Conservation (phyloP, 345 rosid species). For the Brassica cretica region DNA sequence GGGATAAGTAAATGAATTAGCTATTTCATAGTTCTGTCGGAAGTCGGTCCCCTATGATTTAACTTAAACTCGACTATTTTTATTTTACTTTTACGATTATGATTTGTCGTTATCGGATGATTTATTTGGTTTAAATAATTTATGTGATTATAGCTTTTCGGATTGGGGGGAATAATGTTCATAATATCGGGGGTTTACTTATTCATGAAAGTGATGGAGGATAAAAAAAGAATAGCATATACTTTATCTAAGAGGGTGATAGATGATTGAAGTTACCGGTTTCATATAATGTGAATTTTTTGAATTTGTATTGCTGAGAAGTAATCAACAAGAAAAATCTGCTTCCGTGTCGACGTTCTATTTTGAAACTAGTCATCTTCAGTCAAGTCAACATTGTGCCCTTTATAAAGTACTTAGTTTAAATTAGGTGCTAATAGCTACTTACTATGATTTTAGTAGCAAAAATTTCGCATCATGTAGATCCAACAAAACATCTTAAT, state of each 20-base stretch:
- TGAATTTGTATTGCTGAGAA: background rate
- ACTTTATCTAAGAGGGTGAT: conserved; percentile 27
- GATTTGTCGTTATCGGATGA: conserved; percentile 17
- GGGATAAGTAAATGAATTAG: conserved; percentile 23
- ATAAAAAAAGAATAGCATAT: conserved; percentile 32
- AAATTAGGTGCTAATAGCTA: conserved; percentile 25
- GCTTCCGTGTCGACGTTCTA: conserved; percentile 13
- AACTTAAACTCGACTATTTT: background rate
- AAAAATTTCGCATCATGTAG: background rate
- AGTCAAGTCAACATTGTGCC: conserved; percentile 28
- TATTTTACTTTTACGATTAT: conserved; percentile 1
- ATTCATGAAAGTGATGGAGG: conserved; percentile 34
- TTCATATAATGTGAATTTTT: background rate
- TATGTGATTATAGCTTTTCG: conserved; percentile 25
- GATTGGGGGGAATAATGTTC: conserved; percentile 34
- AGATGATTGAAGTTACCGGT: conserved; percentile 30
- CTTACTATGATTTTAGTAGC: conserved; percentile 14
- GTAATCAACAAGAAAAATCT: background rate
- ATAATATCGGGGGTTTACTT: conserved; percentile 12
- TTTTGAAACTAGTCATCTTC: conserved; percentile 27
- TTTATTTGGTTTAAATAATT: conserved; percentile 11
- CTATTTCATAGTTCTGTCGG: conserved; percentile 24
- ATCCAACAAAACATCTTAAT: conserved; percentile 12
- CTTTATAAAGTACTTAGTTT: conserved; percentile 9
- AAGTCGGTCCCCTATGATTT: conserved; percentile 25